phyloP scores from a whole-genome alignment of 2,329 filamentous ascomycete species.

The Alternaria conjuncta region DNA sequence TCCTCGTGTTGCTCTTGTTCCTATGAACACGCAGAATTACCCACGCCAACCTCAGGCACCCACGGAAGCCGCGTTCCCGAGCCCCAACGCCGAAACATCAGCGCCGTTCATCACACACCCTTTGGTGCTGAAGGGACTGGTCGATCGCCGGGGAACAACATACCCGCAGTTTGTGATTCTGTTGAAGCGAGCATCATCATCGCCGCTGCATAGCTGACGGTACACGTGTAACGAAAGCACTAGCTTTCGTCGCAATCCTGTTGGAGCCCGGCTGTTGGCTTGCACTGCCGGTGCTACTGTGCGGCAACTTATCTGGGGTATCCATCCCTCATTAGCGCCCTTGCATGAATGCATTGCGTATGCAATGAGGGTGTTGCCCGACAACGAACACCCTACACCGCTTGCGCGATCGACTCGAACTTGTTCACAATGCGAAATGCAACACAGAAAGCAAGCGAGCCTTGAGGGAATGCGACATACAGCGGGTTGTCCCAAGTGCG shows the following conservation, averaged over 20 bases:
- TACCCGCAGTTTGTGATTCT: not conserved
- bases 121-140: conserved; percentile 1
- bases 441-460: not conserved
- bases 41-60: not conserved
- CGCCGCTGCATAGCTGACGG: conserved; percentile 3
- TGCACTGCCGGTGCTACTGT: conserved; percentile 20
- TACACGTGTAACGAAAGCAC: conserved; percentile 8
- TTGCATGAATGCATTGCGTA: conserved; percentile 16
- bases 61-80: not conserved
- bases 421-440: not conserved
- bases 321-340: conserved; percentile 24
- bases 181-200: not conserved
- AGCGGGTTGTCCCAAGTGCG: not conserved
- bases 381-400: not conserved
- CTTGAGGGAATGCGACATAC: not conserved
- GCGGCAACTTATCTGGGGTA: conserved; percentile 11
- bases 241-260: conserved; percentile 5
- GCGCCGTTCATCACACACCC: not conserved
- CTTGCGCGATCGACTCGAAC: not conserved
- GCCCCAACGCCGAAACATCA: not conserved
- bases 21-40: conserved; percentile 53
- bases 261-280: not conserved
- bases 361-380: conserved; percentile 6
- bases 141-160: not conserved
- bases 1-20: conserved; percentile 79